Conservation (phyloP, 805 yeast species). For the Ogataea henricii region DNA sequence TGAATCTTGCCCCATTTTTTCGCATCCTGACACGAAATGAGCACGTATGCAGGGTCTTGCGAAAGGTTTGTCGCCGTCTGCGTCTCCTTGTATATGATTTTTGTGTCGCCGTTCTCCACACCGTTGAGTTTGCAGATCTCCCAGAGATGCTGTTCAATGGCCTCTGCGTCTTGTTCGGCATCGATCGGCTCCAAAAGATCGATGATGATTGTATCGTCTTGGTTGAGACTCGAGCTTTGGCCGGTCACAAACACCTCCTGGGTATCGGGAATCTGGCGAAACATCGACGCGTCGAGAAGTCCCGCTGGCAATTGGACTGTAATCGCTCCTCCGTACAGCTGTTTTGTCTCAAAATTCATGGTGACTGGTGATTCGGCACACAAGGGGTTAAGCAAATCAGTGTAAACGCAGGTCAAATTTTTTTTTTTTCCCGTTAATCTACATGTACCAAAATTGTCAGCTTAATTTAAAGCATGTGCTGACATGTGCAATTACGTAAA, state of each 20-base stretch:
- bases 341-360: constrained; percentile 23
- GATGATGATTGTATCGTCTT: constrained; percentile 60
- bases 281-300: constrained; percentile 71
- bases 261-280: constrained; percentile 87
- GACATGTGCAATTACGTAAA: too few relatives aligned
- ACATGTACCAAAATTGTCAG: too few relatives aligned
- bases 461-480: too few relatives aligned
- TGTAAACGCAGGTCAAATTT: too few relatives aligned
- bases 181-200: constrained; percentile 61
- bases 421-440: neutral
- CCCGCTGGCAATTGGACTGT: constrained; percentile 56
- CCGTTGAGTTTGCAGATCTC: constrained; percentile 54
- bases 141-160: constrained; percentile 53
- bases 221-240: constrained; percentile 30
- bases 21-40: constrained; percentile 45
- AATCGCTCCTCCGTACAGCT: constrained; percentile 85
- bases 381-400: too few relatives aligned
- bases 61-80: constrained; percentile 18
- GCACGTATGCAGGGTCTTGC: constrained; percentile 32
- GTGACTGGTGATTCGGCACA: too few relatives aligned
- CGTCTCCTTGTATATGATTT: constrained; percentile 9
- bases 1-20: constrained; percentile 51
- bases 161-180: constrained; percentile 37
- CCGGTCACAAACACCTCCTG: constrained; percentile 80
- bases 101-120: constrained; percentile 13